phyloP scores from a whole-genome alignment of 805 yeast genomes.

The Yamadazyma olivae region DNA sequence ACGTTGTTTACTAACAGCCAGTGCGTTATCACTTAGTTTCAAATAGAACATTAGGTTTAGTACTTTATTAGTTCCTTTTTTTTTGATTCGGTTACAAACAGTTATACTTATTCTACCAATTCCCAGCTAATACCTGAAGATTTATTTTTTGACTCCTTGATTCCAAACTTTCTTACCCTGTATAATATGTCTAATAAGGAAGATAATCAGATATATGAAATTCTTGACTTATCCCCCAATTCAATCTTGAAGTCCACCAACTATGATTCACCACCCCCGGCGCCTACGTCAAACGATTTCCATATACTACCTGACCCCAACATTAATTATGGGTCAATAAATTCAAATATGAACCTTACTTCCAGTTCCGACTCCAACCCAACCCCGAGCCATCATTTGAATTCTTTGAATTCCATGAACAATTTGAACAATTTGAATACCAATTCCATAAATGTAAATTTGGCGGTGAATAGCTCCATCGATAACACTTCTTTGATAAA shows the following conservation, averaged over 20 bases:
- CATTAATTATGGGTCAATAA: constrained; percentile 1
- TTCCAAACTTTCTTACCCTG: too few relatives aligned
- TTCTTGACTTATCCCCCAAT: constrained; percentile 28
- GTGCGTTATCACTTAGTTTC: too few relatives aligned
- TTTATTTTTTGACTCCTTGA: too few relatives aligned
- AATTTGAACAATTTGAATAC: neutral
- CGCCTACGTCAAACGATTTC: constrained; percentile 15
- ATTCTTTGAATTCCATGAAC: neutral
- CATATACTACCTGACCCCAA: constrained; percentile 4
- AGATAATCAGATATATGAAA: constrained; percentile 28
- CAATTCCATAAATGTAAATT: neutral
- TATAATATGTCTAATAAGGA: too few relatives aligned
- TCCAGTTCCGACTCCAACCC: neutral
- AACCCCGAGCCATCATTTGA: neutral
- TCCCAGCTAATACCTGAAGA: too few relatives aligned
- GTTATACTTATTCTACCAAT: too few relatives aligned
- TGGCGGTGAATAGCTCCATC: neutral
- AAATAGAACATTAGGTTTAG: too few relatives aligned
- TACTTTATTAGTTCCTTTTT: too few relatives aligned
- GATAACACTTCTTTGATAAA: too few relatives aligned
- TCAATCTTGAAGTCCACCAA: constrained; percentile 4
- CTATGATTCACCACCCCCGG: constrained; percentile 12
- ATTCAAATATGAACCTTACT: neutral
- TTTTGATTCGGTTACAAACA: too few relatives aligned
- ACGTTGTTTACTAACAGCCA: too few relatives aligned